Evolutionary conservation across 2,329 filamentous ascomycete genomes (phyloP), one percentile per base, ranked within the genome.

Genomic region (Berkeleyomyces basicola): DNA sequence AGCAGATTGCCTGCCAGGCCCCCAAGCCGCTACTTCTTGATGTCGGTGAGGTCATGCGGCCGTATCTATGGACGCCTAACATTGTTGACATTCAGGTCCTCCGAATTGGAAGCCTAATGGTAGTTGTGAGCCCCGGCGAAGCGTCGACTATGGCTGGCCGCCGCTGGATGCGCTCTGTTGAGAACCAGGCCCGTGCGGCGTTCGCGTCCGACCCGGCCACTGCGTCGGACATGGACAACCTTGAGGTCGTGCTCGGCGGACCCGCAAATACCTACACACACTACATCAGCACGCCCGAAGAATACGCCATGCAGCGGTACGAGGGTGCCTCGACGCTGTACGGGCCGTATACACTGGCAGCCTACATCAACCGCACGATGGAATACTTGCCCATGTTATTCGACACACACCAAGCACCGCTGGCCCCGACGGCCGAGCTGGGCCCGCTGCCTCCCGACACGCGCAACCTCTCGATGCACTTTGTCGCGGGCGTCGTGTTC

Each of bases 241-340:
- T 61, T 37, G 11, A 61, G 4, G 65, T 66, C 7, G 61, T 66
- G 31, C 64, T 66, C 14, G 65, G 63, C 9, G 65, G 65, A 77
- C 96, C 0, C 90, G 91, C 36, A 88, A 95, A 72, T 95, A 93
- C 71, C 14, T 66, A 66, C 59, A 44, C 61, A 10, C 86, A 90
- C 70, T 90, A 89, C 71, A 87, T 88, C 66, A 73, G 84, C 3
- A 90, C 87, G 0, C 78, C 82, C 66, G 85, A 91, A 71, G 87
- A 91, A 72, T 74, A 73, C 58, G 66, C 61, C 10, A 77, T 93
- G 55, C 92, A 96, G 74, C 85, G 92, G 7, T 96, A 96, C 73
- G 92, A 97, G 74, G 92, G 91, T n/a, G 92, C 89, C 0, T 92
- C 87, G 5, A 97, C 92, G 0, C 82, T 97, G 1, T 93, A 88